Evolutionary conservation across 2,329 filamentous ascomycete genomes (phyloP).

Genomic region (Trichoderma semiorbis): DNA sequence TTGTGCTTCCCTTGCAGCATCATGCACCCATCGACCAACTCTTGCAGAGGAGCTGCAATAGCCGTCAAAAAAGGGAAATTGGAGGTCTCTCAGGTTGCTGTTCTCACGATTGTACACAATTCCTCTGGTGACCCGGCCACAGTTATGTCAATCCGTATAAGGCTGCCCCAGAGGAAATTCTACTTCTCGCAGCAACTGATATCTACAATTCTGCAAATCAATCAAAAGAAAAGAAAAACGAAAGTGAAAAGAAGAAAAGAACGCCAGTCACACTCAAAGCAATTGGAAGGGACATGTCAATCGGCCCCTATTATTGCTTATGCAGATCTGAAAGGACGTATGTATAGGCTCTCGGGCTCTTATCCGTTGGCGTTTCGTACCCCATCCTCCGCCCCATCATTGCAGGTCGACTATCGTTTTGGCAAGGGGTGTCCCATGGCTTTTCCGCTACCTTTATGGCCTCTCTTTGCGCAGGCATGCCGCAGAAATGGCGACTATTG

Average conservation of each 20-base stretch:
- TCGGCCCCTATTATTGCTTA: neutral
- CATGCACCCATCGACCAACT: neutral
- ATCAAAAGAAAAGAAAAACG: neutral
- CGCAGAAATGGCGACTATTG: neutral
- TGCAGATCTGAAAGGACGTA: slow-evolving; percentile 2
- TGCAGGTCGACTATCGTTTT: neutral
- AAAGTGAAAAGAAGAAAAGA: neutral
- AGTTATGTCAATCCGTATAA: neutral
- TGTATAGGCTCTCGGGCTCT: neutral
- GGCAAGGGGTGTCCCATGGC: neutral
- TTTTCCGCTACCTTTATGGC: neutral
- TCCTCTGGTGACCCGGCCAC: neutral
- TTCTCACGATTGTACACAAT: neutral
- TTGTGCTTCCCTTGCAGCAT: slow-evolving; percentile 13
- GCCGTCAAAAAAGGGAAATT: neutral
- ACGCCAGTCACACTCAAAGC: neutral
- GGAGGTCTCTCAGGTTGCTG: neutral
- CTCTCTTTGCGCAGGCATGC: neutral
- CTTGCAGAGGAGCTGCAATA: neutral
- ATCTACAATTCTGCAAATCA: neutral
- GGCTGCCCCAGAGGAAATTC: neutral
- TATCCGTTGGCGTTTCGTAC: neutral
- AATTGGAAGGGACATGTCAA: neutral
- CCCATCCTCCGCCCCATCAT: neutral
- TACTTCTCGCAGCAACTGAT: neutral